Evolutionary conservation across 1,284 basidiomycete species (phyloP), one percentile per base, ranked within the genome.

Genomic region (Sanghuangporus weigelae): DNA sequence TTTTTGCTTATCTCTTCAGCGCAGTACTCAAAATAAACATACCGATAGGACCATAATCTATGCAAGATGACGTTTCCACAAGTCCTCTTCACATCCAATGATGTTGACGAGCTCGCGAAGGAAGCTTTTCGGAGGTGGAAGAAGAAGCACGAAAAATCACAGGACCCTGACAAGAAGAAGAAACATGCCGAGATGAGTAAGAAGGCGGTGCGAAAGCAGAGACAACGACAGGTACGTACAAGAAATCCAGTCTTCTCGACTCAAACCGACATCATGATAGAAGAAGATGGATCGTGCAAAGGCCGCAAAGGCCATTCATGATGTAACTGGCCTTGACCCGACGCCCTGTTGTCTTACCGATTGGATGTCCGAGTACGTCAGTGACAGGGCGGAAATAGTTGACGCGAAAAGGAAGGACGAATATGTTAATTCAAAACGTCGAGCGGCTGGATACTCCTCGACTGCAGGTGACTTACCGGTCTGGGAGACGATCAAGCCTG

Each of bases 321-420:
- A 54, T 39, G 50, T 36, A 12, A 31, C 19, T 21, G 60, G 57
- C 40, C 53, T 54, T 1, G 35, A 53, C 1, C 55, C 26, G n/a
- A n/a, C 7, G 21, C 57, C 26, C 35, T 56, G 36, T 12, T 44
- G 11, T n/a, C n/a, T n/a, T n/a, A 56, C 60, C 10, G 54, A 56
- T 19, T 62, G 42, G 40, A 62, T 62, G 60, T 46, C 60, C 11
- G 60, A 62, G n/a, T 23, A 44, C 3, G 10, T 57, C 23, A 62
- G 60, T 44, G 39, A 56, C 11, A 8, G 42, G 42, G 12, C 56
- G 11, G 60, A 62, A 14, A 7, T 19, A 14, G 36, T 19, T 8
- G 38, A 46, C 31, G 53, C 44, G 16, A 23, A 57, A n/a, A 26
- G 31, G 21, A 62, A 48, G 44, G 55, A 16, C 4, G 23, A 26